Evolutionary conservation across 768 basidiomycete genomes (phyloP).

Genomic region (Dentipellis fragilis): DNA sequence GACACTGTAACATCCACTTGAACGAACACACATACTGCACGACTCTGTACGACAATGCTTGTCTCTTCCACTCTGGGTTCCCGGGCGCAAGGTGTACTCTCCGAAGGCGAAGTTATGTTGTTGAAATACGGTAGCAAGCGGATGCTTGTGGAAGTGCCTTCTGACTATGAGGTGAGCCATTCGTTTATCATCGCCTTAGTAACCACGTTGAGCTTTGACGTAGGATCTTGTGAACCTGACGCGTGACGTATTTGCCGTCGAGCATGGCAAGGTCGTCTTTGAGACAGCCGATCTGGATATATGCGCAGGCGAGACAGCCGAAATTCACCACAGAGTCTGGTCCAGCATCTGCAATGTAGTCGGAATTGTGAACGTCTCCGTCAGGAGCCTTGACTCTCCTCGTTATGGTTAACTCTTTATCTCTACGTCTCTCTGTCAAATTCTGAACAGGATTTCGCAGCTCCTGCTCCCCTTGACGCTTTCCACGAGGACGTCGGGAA

Average conservation of each 20-base stretch:
- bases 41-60: not conserved
- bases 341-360: not conserved
- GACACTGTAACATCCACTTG: not conserved
- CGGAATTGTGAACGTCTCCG: not conserved
- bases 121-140: not conserved
- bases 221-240: not conserved
- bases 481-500: no score
- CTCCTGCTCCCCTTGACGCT: not conserved
- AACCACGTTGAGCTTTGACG: not conserved
- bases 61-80: not conserved
- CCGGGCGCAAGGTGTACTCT: not conserved
- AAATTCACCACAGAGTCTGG: slow-evolving; percentile 1
- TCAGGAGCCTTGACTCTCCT: no score
- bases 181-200: not conserved
- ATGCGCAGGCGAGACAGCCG: not conserved
- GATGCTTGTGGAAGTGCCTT: not conserved
- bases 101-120: not conserved
- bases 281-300: not conserved
- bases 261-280: not conserved
- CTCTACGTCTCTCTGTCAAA: not conserved
- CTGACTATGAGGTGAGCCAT: not conserved
- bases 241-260: not conserved
- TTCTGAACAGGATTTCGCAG: not conserved
- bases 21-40: no score
- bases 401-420: not conserved